Evolutionary conservation across 2,329 filamentous ascomycete species (phyloP).

Genomic region (Colletotrichum karsti): DNA sequence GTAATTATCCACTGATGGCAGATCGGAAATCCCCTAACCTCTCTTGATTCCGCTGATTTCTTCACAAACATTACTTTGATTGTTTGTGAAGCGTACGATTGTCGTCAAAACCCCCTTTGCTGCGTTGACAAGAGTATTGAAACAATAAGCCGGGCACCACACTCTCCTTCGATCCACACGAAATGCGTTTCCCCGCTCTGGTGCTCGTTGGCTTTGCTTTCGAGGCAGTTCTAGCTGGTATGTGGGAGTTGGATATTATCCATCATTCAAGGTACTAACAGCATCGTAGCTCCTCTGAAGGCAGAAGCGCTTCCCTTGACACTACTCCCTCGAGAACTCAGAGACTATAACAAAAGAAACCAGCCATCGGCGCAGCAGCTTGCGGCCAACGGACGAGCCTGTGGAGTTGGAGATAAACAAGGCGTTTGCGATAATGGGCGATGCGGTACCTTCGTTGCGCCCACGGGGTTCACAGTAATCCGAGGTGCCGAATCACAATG

Average conservation of each 20-base stretch:
- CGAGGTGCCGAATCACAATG: constrained; percentile 9
- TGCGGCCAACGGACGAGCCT: constrained; percentile 5
- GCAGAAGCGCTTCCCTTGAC: constrained; percentile 4
- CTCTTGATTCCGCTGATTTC: too few species aligned
- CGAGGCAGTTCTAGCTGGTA: background rate
- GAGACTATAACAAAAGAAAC: background rate
- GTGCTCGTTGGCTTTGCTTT: background rate
- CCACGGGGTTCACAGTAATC: constrained; percentile 3
- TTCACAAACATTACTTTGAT: background rate
- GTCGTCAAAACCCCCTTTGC: background rate
- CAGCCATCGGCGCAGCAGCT: background rate
- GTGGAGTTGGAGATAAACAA: background rate
- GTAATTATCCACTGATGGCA: background rate
- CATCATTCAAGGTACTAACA: background rate
- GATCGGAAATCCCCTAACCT: background rate
- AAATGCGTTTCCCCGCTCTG: background rate
- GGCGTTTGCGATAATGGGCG: constrained; percentile 21
- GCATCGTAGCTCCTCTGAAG: background rate
- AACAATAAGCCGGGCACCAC: background rate
- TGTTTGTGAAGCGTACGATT: background rate
- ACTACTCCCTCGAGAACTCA: background rate
- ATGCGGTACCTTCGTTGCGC: constrained; percentile 22
- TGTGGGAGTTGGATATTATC: too few species aligned
- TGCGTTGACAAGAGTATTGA: background rate
- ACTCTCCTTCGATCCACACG: background rate